Base-by-base conservation (phyloP, 1,284 basidiomycete species). In the Ceratobasidium sp. region DNA sequence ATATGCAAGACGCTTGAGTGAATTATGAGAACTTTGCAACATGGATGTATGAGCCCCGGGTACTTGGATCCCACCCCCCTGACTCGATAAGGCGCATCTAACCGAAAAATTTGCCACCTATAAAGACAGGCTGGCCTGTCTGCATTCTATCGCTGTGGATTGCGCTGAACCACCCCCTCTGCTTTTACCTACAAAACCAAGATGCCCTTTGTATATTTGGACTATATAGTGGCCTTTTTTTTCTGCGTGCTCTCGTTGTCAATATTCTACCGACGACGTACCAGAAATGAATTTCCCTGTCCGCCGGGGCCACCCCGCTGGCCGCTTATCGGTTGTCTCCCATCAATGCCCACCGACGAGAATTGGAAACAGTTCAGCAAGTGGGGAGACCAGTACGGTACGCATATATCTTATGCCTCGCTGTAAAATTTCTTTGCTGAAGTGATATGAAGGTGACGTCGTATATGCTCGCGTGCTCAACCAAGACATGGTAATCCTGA, bases 311-410 rank as follows among this genome's bases (percentile, higher is more conserved):
- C 60, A 44, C 60, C 60, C 18, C n/a, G n/a, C 14, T 69, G 64
- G 64, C 64, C 64, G 18, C 25, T 69, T 2, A 38, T 69, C n/a
- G 64, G 64, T 5, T 21, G 23, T n/a, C 18, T 69, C 16, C 36
- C 38, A 11, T 69, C 64, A 11, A 56, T 69, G 21, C 51, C 64
- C 11, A 40, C 36, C 6, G 28, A 28, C 23, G 14, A 44, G 12
- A 30, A 21, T 12, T 42, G 36, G 36, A 25, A 30, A 18, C 14
- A 18, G 0, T 69, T 69, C 33, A 46, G n/a, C 14, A 8, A 44
- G 33, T 69, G 64, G 64, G 64, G 64, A 58, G 25, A 69, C 5
- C 53, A 69, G 18, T 69, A 69, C 30, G 64, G 64, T 69, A n/a
- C 23, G 42, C 16, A 56, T 58, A 56, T 21, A 33, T 6, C 30